These are phyloP conservation scores for Helicocarpus griseus DNA, from an alignment of 2,329 filamentous ascomycete species.

Conservation along the genomic window DNA sequence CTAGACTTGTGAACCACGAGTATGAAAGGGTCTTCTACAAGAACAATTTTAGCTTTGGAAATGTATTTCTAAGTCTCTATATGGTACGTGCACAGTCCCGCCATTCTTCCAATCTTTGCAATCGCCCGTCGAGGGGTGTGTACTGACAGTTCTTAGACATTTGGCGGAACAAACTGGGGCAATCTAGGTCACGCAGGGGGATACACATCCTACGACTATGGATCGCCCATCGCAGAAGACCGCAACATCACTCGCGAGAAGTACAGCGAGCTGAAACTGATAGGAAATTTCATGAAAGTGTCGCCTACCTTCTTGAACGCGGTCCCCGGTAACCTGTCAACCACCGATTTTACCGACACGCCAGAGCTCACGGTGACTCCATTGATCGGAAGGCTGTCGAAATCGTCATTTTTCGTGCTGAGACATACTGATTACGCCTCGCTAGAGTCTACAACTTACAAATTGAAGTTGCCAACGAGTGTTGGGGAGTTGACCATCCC, in stretches of 20 bases:
- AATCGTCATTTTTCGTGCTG: conserved; percentile 55
- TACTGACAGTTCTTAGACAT: conserved; percentile 37
- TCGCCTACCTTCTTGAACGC: conserved; percentile 60
- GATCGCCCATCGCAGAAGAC: conserved; percentile 58
- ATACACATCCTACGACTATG: conserved; percentile 55
- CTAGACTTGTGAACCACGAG: conserved; percentile 57
- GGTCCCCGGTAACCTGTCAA: conserved; percentile 39
- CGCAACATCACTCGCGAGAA: conserved; percentile 61
- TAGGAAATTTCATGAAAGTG: conserved; percentile 64
- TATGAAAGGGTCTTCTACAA: conserved; percentile 74
- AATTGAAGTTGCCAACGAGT: conserved; percentile 45
- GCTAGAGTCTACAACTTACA: conserved; percentile 49
- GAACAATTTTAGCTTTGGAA: conserved; percentile 57
- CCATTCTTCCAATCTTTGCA: too few relatives aligned
- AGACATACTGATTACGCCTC: conserved; percentile 59
- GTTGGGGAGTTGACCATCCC: conserved; percentile 31
- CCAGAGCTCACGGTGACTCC: conserved; percentile 48
- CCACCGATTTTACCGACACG: conserved; percentile 43
- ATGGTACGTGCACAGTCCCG: conserved; percentile 41
- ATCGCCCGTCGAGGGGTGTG: background rate
- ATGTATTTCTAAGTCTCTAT: conserved; percentile 62
- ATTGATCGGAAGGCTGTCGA: conserved; percentile 45
- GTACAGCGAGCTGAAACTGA: conserved; percentile 67
- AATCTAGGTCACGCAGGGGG: conserved; percentile 62
- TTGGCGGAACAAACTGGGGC: conserved; percentile 76